Conservation (phyloP, 1,284 basidiomycete genomes). For the Ustilago loliicola region DNA sequence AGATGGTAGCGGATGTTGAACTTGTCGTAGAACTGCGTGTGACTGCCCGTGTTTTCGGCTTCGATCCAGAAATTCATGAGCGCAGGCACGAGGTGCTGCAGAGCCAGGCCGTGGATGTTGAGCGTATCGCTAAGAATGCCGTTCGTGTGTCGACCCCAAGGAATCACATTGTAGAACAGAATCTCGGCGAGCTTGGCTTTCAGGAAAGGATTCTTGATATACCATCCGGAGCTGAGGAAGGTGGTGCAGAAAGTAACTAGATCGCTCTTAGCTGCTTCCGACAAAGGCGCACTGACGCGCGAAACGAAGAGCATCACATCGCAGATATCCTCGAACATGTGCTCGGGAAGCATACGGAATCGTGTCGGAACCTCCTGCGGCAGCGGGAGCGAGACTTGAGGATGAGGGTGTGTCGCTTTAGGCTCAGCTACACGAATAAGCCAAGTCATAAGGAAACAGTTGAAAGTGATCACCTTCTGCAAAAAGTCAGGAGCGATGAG, state of each 20-base stretch:
- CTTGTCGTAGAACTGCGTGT: slow-evolving; percentile 98
- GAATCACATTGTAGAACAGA: slow-evolving; percentile 84
- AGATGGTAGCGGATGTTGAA: slow-evolving; percentile 79
- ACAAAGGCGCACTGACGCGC: slow-evolving; percentile 84
- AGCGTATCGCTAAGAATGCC: slow-evolving; percentile 86
- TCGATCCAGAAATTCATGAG: slow-evolving; percentile 97
- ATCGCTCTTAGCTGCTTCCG: slow-evolving; percentile 81
- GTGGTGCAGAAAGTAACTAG: slow-evolving; percentile 90
- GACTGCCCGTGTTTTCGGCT: slow-evolving; percentile 96
- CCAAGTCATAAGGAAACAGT: slow-evolving; percentile 93
- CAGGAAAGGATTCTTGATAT: slow-evolving; percentile 98
- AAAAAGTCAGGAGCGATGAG: slow-evolving; percentile 88
- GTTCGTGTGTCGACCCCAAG: slow-evolving; percentile 80
- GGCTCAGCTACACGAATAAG: slow-evolving; percentile 93
- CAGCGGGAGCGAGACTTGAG: slow-evolving; percentile 75
- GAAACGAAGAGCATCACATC: slow-evolving; percentile 84
- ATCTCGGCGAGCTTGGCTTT: slow-evolving; percentile 98
- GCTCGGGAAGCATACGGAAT: slow-evolving; percentile 93
- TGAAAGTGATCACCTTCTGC: slow-evolving; percentile 84
- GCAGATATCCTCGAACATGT: slow-evolving; percentile 92
- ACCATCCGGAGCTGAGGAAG: slow-evolving; percentile 93
- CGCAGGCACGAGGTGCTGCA: slow-evolving; percentile 90
- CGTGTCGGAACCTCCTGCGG: slow-evolving; percentile 84
- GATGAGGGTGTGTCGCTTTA: slow-evolving; percentile 79
- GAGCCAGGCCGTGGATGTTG: slow-evolving; percentile 85